Evolutionary conservation across 1,284 basidiomycete genomes (phyloP), one percentile per base, ranked within the genome.

Genomic region (Ustilago sp.): DNA sequence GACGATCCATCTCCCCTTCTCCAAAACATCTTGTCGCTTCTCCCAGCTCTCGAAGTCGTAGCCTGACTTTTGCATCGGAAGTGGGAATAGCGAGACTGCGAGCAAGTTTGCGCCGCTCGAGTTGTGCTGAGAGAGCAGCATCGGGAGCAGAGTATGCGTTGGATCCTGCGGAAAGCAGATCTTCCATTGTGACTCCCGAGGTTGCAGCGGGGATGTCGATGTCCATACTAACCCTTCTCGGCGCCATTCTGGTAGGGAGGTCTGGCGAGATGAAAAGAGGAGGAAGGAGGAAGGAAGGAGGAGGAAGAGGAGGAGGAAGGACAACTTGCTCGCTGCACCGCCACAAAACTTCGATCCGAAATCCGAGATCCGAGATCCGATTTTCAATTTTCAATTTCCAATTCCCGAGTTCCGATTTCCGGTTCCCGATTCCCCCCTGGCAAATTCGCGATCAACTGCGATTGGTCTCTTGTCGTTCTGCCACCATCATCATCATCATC

Each of bases 11-110:
- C 4, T 88, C 88, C 69, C 89, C 91, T 90, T 99, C 97, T 67
- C 95, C 97, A 81, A 99, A 99, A 39, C 98, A 89, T 7, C 95
- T 98, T 77, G 98, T 94, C 38, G 97, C 97, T 86, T 99, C 94
- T 35, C 93, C 94, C 74, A 97, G 92, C 86, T 96, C 93, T 66
- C 97, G 89, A 72, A 99, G 89, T 63, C 93, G 89, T 50, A 92
- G 91, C 83, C 93, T 92, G 78, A 99, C 96, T 74, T 93, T 92
- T 80, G 90, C 91, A 87, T 99, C 97, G 86, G 98, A 95, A 8
- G 97, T 99, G 6, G 97, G 97, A 4, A 99, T 94, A 15, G 95
- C 95, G 87, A 98, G 90, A 68, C 89, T 92, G 71, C 96, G 90
- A n/a, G 95, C 93, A 82, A 93, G 91, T 88, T 95, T 96, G 89